Evolutionary conservation across 179 eudicot species (phyloP), one percentile per base, ranked within the genome.

Genomic region (Heliamphora pulchella): DNA sequence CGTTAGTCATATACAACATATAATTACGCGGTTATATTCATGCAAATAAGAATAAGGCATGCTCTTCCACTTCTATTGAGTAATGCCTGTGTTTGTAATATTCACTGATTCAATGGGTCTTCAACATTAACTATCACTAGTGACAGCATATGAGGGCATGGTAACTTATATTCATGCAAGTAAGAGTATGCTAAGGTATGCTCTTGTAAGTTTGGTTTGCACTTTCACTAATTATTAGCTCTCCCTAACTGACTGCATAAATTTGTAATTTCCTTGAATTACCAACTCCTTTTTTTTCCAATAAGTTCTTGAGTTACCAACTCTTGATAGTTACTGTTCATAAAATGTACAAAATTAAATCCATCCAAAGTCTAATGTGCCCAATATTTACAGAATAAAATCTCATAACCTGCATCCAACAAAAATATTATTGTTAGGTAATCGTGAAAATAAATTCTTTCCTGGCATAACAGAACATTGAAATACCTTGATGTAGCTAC

Each of bases 401-500:
- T 39, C 13, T 58, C 76, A 69, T 68, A 46, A 57, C 10, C 31
- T 22, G 22, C 18, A 44, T 68, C 5, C 8, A 48, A 68, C 51
- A 75, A 41, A 59, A 61, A 31, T 7, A 51, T 22, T 11, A 3
- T 44, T 5, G 9, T 7, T n/a, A 74, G 18, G 41, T 4, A 15
- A 8, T 78, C 4, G 2, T 65, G 18, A 9, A 22, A 48, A 48
- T 39, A 4, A 3, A 14, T 5, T 50, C 53, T 31, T 22, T 77
- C 11, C 18, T 47, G 20, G 4, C 54, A 68, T 31, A 58, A 47
- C 50, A 80, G 3, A 43, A 61, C 5, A 73, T 31, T 80, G 68
- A 50, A 82, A 80, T 86, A 93, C 98, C 96, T 95, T 95, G 76
- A 93, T 87, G 79, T 89, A 90, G 85, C 88, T 80, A 84, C 98